Evolutionary conservation across 208 protist genomes (phyloP).

Genomic region (Leptomonas seymouri): DNA sequence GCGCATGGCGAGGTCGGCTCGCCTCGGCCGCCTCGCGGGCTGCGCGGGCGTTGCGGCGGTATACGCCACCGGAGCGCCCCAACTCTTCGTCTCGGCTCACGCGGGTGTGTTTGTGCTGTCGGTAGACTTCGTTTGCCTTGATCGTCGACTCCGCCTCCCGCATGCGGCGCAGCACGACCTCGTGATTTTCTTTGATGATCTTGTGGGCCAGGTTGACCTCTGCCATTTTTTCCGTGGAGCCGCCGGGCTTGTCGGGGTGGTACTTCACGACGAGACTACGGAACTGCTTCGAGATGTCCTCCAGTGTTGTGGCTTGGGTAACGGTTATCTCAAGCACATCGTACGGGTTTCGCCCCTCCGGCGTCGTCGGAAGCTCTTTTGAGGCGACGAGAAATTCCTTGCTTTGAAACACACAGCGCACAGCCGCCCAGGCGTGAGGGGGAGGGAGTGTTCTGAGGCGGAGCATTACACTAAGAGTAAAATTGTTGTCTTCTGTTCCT

Average conservation of each 20-base stretch:
- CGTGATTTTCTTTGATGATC: constrained; percentile 90
- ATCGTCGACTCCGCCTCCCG: constrained; percentile 59
- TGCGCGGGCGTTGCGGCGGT: constrained; percentile 64
- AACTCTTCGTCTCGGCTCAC: constrained; percentile 73
- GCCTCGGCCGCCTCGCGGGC: constrained; percentile 28
- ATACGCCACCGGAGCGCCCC: constrained; percentile 75
- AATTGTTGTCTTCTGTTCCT: background rate
- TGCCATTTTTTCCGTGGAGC: constrained; percentile 90
- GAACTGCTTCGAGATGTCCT: constrained; percentile 90
- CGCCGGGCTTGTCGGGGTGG: constrained; percentile 89
- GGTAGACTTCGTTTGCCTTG: constrained; percentile 61
- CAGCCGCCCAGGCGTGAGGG: constrained; percentile 7
- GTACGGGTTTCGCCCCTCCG: constrained; percentile 88
- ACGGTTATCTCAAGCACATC: constrained; percentile 89
- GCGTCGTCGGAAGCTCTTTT: constrained; percentile 80
- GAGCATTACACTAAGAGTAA: constrained; percentile 30
- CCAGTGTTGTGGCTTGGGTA: constrained; percentile 65
- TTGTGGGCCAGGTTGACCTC: constrained; percentile 90
- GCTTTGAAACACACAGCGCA: constrained; percentile 77
- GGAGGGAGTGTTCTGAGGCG: constrained; percentile 24
- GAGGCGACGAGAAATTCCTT: constrained; percentile 77
- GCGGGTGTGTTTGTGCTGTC: constrained; percentile 69
- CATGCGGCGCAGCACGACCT: constrained; percentile 63
- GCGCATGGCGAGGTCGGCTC: constrained; percentile 27
- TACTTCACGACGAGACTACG: constrained; percentile 82